A percentile compares a stretch with the other conserved stretches of the same genome.
Evolutionary conservation across 495 filamentous ascomycete genomes (phyloP).

Genomic region (Lentithecium fluviatile): DNA sequence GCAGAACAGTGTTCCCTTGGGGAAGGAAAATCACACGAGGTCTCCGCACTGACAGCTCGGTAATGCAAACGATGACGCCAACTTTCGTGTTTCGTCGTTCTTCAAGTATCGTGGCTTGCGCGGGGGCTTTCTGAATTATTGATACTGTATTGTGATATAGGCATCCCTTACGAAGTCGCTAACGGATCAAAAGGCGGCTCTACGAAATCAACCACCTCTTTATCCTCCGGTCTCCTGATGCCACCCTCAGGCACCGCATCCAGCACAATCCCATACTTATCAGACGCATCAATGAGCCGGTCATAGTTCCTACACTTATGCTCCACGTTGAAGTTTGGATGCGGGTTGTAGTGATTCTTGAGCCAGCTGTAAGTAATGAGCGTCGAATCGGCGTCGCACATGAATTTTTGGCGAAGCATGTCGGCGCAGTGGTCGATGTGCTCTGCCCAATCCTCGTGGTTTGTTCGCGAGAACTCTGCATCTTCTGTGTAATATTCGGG

Average conservation of each 20-base stretch:
- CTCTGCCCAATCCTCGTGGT: slow-evolving; percentile 2
- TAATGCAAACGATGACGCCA: too few relatives aligned
- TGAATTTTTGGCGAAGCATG: slow-evolving; percentile 40
- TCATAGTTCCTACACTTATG: slow-evolving; percentile 36
- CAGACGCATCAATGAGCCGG: slow-evolving; percentile 3
- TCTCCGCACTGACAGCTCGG: too few relatives aligned
- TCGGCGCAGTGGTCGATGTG: slow-evolving; percentile 38
- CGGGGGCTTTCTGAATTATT: too few relatives aligned
- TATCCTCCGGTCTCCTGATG: not conserved
- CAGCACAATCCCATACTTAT: not conserved
- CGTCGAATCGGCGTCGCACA: slow-evolving; percentile 39
- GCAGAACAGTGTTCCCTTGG: too few relatives aligned
- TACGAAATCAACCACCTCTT: not conserved
- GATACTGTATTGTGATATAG: too few relatives aligned
- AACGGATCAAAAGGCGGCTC: not conserved
- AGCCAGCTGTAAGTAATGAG: slow-evolving; percentile 39
- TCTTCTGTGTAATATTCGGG: slow-evolving; percentile 6
- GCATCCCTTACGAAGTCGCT: not conserved
- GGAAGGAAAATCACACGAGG: too few relatives aligned
- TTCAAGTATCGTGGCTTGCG: too few relatives aligned
- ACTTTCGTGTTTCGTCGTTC: too few relatives aligned
- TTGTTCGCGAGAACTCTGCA: not conserved
- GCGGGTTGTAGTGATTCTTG: slow-evolving; percentile 19
- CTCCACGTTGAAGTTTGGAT: slow-evolving; percentile 36
- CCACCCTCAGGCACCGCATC: not conserved